Percentiles rank a stretch among this genome's conserved stretches.
Evolutionary conservation across 2,329 filamentous ascomycete genomes (phyloP).

Genomic region (Aspergillus terreus): DNA sequence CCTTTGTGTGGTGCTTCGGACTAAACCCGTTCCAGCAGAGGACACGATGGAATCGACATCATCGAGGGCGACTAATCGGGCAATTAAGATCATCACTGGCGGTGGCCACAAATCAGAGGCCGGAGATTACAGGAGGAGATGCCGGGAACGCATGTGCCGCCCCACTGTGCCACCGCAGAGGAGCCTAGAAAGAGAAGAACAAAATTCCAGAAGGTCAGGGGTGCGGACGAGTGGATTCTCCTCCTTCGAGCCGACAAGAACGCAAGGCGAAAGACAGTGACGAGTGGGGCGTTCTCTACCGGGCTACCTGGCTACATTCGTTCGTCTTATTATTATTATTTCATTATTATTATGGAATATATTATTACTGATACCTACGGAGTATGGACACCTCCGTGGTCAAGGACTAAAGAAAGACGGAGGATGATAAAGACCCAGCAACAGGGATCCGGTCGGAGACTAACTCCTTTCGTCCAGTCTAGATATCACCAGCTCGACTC

Average conservation of each 20-base stretch:
- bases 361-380: too few species aligned
- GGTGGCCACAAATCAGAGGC: constrained; percentile 20
- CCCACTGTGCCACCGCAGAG: constrained; percentile 12
- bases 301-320: too few species aligned
- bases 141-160: constrained; percentile 15
- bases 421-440: neutral
- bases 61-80: constrained; percentile 4
- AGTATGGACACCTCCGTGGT: too few species aligned
- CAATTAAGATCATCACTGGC: constrained; percentile 18
- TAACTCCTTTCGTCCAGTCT: neutral
- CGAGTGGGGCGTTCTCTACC: neutral
- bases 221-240: neutral
- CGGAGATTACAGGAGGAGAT: constrained; percentile 20
- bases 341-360: too few species aligned
- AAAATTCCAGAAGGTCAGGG: constrained; percentile 22
- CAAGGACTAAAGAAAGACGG: too few species aligned
- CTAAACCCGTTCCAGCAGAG: too few species aligned
- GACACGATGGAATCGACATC: constrained; percentile 12
- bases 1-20: too few species aligned
- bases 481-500: too few species aligned
- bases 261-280: neutral
- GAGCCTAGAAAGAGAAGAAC: constrained; percentile 3
- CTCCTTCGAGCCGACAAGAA: neutral
- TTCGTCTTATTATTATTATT: too few species aligned
- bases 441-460: neutral